These are phyloP conservation scores for Polysphondylium violaceum DNA, from an alignment of 78 protist genomes.

Conservation along the genomic window DNA sequence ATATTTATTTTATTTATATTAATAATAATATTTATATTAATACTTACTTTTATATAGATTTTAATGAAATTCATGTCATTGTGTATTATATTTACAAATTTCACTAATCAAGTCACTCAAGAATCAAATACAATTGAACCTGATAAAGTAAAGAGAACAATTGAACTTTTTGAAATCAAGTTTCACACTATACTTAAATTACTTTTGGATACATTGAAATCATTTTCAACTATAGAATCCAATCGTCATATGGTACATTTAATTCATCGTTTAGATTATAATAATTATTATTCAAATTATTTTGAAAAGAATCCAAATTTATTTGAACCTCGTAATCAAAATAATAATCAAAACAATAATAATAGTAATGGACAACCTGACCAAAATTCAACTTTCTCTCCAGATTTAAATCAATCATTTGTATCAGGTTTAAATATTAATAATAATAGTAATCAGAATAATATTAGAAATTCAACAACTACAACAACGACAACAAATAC, in stretches of 20 bases:
- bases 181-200: constrained; percentile 42
- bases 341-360: background rate
- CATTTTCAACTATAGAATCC: constrained; percentile 63
- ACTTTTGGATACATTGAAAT: constrained; percentile 40
- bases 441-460: too few relatives aligned
- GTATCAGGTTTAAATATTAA: too few relatives aligned
- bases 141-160: constrained; percentile 3
- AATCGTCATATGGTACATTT: constrained; percentile 74
- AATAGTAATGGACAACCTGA: background rate
- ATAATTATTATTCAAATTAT: constrained; percentile 45
- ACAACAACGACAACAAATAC: too few relatives aligned
- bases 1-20: background rate
- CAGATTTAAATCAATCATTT: too few relatives aligned
- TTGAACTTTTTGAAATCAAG: constrained; percentile 24
- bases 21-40: background rate
- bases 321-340: background rate
- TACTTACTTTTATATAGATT: background rate
- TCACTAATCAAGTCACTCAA: constrained; percentile 17
- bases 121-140: background rate
- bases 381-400: too few relatives aligned
- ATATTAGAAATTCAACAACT: too few relatives aligned
- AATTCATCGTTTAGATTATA: constrained; percentile 56
- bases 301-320: constrained; percentile 43
- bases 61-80: constrained; percentile 60
- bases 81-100: constrained; percentile 29